Base-by-base conservation (phyloP, 768 basidiomycete genomes). In the Postia placenta region DNA sequence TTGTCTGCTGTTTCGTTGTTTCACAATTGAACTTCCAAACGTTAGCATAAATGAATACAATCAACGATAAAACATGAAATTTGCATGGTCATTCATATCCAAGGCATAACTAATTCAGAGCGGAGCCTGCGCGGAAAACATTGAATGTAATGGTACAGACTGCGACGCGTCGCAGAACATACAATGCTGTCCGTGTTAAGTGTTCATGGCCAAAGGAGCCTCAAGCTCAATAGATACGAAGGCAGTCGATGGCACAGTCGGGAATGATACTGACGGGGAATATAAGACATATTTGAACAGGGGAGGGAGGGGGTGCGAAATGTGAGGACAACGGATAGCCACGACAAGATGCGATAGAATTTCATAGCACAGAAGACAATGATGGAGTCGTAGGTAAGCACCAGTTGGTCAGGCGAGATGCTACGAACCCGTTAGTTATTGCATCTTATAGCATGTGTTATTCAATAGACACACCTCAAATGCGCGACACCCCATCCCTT, bases 171-270 rank as follows among this genome's bases (percentile, higher is more conserved):
- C 42, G 24, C 42, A 22, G 9, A 6, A 19, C 38, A 39, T 17
- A 39, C 38, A 39, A 9, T 39, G 24, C 24, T 23, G 45, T 47
- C 45, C 45, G 28, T 47, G 25, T 28, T 7, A 11, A n/a, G 45
- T 17, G 45, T 23, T 27, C 45, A 38, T 26, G 24, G 24, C 45
- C 28, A 23, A 30, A 27, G 27, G 33, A 38, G 45, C 45, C 5
- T 47, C 45, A 47, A 47, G 45, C 45, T 47, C 43, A 45, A 47
- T 47, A 47, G 11, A 4, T 22, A 22, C 23, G 24, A 42, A 22
- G 9, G 42, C 14, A 23, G 24, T 22, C 19, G 23, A 42, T 42
- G 42, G 19, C 22, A 42, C 11, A 26, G 24, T 14, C 19, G 24
- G 42, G 42, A 26, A 26, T 15, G 30, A 39, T 39, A 9, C 9